phyloP scores from a whole-genome alignment of 2,329 filamentous ascomycete species.

The Westerdykella sp. region DNA sequence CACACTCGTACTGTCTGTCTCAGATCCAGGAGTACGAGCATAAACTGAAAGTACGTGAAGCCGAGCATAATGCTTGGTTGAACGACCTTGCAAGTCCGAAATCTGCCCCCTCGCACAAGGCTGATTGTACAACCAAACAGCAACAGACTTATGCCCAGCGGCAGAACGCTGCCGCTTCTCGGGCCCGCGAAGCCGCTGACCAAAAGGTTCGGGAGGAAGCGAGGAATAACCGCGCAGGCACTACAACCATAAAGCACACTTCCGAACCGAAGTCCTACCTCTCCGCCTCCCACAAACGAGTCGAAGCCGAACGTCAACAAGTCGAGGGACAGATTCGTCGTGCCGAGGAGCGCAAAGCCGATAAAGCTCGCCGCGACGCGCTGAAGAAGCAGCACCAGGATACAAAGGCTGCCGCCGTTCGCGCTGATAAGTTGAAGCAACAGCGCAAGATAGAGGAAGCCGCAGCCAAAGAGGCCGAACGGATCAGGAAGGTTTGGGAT shows the following conservation, averaged over 20 bases:
- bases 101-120: slow-evolving; percentile 1
- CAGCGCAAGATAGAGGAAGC: slow-evolving; percentile 3
- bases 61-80: slow-evolving; percentile 9
- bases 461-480: slow-evolving; percentile 5
- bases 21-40: slow-evolving; percentile 12
- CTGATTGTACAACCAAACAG: not conserved
- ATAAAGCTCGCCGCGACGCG: slow-evolving; percentile 8
- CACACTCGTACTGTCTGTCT: slow-evolving; percentile 10
- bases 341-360: slow-evolving; percentile 3
- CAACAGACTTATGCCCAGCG: too few relatives aligned
- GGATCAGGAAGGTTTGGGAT: slow-evolving; percentile 11
- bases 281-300: not conserved
- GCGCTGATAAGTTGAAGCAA: slow-evolving; percentile 8
- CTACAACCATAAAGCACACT: too few relatives aligned
- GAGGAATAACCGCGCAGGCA: too few relatives aligned
- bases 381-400: slow-evolving; percentile 9
- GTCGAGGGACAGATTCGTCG: not conserved
- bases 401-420: slow-evolving; percentile 9
- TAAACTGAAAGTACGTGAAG: slow-evolving; percentile 9
- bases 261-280: too few relatives aligned
- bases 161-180: too few relatives aligned
- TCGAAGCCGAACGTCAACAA: slow-evolving; percentile 3
- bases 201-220: too few relatives aligned
- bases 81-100: slow-evolving; percentile 7
- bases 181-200: too few relatives aligned